Percentiles rank a stretch among this genome's conserved stretches.
Conservation (phyloP, 768 basidiomycete species). For the Chiua virens region DNA sequence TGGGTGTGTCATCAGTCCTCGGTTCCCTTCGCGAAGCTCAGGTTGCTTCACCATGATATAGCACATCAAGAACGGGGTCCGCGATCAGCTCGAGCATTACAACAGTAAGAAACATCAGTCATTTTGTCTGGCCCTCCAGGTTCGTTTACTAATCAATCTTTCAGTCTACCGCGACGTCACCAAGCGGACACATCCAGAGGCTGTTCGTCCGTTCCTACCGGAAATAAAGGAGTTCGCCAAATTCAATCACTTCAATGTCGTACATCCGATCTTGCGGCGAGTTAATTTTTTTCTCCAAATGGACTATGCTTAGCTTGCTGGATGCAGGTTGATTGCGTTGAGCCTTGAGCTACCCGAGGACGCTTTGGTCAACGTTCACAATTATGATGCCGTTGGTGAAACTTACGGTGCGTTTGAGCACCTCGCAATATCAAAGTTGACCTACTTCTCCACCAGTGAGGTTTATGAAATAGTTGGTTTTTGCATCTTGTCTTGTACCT, state of each 20-base stretch:
- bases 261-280: conserved; percentile 49
- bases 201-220: conserved; percentile 49
- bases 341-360: conserved; percentile 58
- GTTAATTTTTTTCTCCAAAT: background rate
- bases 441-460: conserved; percentile 38
- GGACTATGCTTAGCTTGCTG: background rate
- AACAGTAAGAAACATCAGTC: conserved; percentile 43
- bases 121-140: too few species aligned
- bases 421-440: conserved; percentile 9
- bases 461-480: conserved; percentile 64
- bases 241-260: conserved; percentile 51
- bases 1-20: conserved; percentile 36
- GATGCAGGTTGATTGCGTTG: conserved; percentile 45
- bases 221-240: conserved; percentile 51
- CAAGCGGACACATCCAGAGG: conserved; percentile 49
- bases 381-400: conserved; percentile 41
- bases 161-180: conserved; percentile 52
- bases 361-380: conserved; percentile 47
- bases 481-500: background rate
- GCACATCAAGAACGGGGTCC: conserved; percentile 62
- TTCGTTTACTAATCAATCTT: background rate
- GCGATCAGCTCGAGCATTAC: conserved; percentile 64
- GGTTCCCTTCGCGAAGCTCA: background rate
- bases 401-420: conserved; percentile 37
- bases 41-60: conserved; percentile 21